A percentile compares a stretch with the other conserved stretches of the same genome.
Conservation (phyloP, 106 monocot species). For the Phalaenopsis aphrodite region DNA sequence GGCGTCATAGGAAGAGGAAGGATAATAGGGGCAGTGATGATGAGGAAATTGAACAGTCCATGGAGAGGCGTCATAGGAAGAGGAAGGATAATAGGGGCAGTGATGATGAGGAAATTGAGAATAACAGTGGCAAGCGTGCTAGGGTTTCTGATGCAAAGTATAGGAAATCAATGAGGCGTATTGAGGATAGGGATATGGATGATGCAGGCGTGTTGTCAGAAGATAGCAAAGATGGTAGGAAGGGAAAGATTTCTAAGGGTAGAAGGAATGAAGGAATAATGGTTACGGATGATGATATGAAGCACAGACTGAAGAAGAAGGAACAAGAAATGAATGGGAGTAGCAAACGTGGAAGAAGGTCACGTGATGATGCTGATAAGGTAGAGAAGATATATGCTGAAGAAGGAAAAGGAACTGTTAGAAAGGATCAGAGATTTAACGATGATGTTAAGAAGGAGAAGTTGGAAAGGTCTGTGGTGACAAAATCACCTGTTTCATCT, state of each 20-base stretch:
- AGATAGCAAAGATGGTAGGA: slow-evolving; percentile 1
- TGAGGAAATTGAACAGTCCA: not conserved
- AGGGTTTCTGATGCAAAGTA: not conserved
- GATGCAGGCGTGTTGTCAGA: not conserved
- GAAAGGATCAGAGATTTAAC: slow-evolving; percentile 1
- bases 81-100: slow-evolving; percentile 1
- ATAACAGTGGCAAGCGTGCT: slow-evolving; percentile 1
- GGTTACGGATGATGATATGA: not conserved
- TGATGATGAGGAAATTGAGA: slow-evolving; percentile 1
- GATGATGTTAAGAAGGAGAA: slow-evolving; percentile 9
- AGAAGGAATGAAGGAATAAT: slow-evolving; percentile 1
- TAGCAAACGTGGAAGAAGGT: not conserved
- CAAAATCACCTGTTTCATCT: not conserved
- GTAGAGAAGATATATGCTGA: not conserved
- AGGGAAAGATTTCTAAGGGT: not conserved
- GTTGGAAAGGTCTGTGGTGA: not conserved
- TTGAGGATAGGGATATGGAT: not conserved
- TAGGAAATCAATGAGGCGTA: not conserved
- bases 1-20: slow-evolving; percentile 6
- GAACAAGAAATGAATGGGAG: slow-evolving; percentile 1
- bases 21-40: not conserved
- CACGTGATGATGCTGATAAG: not conserved
- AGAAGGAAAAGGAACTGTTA: not conserved
- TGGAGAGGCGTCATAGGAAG: slow-evolving; percentile 4
- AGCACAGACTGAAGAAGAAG: not conserved